phyloP scores from a whole-genome alignment of 2,329 filamentous ascomycete genomes.

The Phyllosticta capitalensis region DNA sequence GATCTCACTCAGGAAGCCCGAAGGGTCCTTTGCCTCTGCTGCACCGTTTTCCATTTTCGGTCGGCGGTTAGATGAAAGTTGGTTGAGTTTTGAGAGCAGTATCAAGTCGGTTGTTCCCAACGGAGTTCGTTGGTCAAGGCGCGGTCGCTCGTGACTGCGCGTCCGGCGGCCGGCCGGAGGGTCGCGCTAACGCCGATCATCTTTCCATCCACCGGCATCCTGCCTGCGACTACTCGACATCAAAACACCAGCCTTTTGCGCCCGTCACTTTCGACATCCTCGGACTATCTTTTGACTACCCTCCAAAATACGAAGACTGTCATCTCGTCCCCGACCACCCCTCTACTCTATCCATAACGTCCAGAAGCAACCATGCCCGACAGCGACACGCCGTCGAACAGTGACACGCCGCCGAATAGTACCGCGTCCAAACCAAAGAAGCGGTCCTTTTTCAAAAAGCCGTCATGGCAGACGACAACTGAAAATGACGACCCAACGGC shows the following conservation, averaged over 20 bases:
- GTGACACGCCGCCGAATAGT: slow-evolving; percentile 11
- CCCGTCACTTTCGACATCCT: background rate
- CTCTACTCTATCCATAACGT: background rate
- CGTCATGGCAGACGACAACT: slow-evolving; percentile 36
- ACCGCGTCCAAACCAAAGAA: slow-evolving; percentile 27
- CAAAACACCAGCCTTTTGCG: background rate
- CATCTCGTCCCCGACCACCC: background rate
- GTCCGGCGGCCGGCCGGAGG: slow-evolving; percentile 5
- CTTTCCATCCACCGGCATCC: background rate
- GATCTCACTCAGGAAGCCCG: slow-evolving; percentile 86
- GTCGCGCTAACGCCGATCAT: slow-evolving; percentile 6
- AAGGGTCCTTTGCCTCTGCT: slow-evolving; percentile 79
- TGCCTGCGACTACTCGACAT: background rate
- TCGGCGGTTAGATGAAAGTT: background rate
- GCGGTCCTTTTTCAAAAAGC: slow-evolving; percentile 47
- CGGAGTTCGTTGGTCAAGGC: background rate
- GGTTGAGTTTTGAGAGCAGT: background rate
- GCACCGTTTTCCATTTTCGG: slow-evolving; percentile 65
- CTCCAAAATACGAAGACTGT: background rate
- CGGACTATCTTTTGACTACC: background rate
- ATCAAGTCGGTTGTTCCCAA: background rate
- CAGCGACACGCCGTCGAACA: background rate
- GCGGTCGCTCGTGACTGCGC: slow-evolving; percentile 7
- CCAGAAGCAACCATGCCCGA: slow-evolving; percentile 1
- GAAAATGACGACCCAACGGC: slow-evolving; percentile 18